phyloP scores from a whole-genome alignment of 306 rosid genomes.

The Prunus mira region DNA sequence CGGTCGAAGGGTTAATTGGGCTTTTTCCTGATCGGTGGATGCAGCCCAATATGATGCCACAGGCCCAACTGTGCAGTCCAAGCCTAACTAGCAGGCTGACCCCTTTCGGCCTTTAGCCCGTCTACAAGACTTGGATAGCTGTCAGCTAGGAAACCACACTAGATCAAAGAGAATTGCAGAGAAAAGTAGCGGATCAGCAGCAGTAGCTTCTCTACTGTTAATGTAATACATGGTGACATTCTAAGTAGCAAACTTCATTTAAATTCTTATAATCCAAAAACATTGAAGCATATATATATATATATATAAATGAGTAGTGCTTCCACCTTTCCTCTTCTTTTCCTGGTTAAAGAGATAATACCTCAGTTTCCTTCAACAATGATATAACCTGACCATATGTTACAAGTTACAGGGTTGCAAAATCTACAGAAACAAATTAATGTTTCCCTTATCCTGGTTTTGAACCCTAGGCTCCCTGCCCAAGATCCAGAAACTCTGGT shows the following conservation, averaged over 20 bases:
- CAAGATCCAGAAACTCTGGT: conserved; percentile 24
- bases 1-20: not conserved
- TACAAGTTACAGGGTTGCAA: not conserved
- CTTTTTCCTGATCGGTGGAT: not conserved
- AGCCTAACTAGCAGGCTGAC: not conserved
- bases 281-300: not conserved
- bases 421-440: not conserved
- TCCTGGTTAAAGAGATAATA: not conserved
- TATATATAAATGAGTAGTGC: not conserved
- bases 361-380: not conserved
- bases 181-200: too few relatives aligned
- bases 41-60: not conserved
- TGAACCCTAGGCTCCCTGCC: conserved; percentile 10
- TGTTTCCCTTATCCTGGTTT: not conserved
- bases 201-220: too few relatives aligned
- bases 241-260: not conserved
- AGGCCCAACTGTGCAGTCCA: not conserved
- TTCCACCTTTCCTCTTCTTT: not conserved
- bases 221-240: too few relatives aligned
- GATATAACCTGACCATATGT: not conserved
- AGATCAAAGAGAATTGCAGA: not conserved
- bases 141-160: too few relatives aligned
- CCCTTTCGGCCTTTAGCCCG: not conserved
- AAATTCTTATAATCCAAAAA: not conserved
- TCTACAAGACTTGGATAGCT: not conserved